A percentile compares a stretch with the other conserved stretches of the same genome.
Conservation (phyloP, 345 rosid genomes). For the Pistacia vera region DNA sequence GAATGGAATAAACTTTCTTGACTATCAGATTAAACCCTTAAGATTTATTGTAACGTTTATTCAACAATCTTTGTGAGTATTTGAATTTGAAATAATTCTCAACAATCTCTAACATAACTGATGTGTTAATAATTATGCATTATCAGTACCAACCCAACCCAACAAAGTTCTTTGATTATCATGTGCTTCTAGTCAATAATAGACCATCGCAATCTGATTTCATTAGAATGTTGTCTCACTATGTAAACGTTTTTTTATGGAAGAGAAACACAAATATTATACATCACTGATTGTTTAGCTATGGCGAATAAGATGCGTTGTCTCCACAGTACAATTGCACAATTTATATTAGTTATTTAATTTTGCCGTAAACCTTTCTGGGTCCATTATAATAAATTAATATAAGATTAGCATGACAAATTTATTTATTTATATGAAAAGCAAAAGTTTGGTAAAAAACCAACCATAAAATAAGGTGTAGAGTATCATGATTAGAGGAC, state of each 20-base stretch:
- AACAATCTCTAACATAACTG: no score
- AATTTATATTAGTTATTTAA: no score
- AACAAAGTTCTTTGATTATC: constrained; percentile 7
- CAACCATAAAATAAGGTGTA: constrained; percentile 12
- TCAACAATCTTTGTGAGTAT: no score
- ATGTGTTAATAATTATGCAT: neutral
- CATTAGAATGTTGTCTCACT: neutral
- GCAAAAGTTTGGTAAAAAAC: neutral
- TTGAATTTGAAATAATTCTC: no score
- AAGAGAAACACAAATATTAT: neutral
- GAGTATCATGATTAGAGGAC: constrained; percentile 7
- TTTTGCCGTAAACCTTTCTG: no score
- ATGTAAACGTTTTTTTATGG: neutral
- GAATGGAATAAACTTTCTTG: no score
- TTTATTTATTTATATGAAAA: neutral
- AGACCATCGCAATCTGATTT: neutral
- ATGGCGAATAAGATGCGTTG: no score
- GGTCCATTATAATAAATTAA: no score
- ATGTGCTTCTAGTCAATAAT: neutral
- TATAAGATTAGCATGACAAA: neutral
- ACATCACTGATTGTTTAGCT: no score
- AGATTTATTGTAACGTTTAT: no score
- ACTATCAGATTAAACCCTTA: no score
- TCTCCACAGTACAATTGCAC: no score
- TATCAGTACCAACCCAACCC: neutral